Percentiles rank a stretch among this genome's conserved stretches.
phyloP scores from a whole-genome alignment of 2,329 filamentous ascomycete species.

The Pyrenophora graminea region DNA sequence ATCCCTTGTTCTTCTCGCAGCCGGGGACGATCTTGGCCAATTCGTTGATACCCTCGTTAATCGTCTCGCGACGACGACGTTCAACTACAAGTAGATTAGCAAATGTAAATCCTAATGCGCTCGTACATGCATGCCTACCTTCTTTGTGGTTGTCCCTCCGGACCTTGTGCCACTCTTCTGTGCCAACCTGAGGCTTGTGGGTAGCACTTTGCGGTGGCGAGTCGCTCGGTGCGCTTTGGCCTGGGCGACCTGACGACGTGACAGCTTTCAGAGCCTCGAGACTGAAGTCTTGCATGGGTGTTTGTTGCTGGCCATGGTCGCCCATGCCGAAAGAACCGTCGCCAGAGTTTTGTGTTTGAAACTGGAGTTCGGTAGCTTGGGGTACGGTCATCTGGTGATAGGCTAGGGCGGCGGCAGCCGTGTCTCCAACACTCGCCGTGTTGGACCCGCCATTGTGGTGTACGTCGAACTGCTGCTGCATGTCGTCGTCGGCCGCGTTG shows the following conservation, averaged over 20 bases:
- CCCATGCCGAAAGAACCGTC: constrained; percentile 52
- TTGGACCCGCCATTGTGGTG: constrained; percentile 59
- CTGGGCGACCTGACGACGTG: constrained; percentile 54
- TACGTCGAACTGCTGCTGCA: constrained; percentile 49
- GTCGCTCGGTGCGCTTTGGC: constrained; percentile 37
- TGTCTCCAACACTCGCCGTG: constrained; percentile 58
- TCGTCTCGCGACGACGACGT: constrained; percentile 92
- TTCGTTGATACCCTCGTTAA: constrained; percentile 98
- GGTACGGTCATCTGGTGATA: constrained; percentile 62
- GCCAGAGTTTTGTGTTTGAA: constrained; percentile 51
- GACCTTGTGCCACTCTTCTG: constrained; percentile 96
- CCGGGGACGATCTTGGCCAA: constrained; percentile 96
- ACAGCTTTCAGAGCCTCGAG: constrained; percentile 58
- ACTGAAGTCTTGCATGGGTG: constrained; percentile 46
- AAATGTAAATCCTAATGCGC: not conserved
- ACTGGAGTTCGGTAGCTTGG: constrained; percentile 59
- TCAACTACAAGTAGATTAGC: constrained; percentile 67
- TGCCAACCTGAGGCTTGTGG: constrained; percentile 85
- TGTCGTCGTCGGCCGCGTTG: constrained; percentile 49
- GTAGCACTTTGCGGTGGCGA: constrained; percentile 40
- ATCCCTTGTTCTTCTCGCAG: constrained; percentile 99
- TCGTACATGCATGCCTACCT: constrained; percentile 60
- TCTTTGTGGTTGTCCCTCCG: constrained; percentile 99
- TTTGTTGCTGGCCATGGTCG: constrained; percentile 48
- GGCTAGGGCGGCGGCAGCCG: constrained; percentile 61